Evolutionary conservation across 2,329 filamentous ascomycete genomes (phyloP), one percentile per base, ranked within the genome.

Genomic region (Exophiala phaeomuriformis): DNA sequence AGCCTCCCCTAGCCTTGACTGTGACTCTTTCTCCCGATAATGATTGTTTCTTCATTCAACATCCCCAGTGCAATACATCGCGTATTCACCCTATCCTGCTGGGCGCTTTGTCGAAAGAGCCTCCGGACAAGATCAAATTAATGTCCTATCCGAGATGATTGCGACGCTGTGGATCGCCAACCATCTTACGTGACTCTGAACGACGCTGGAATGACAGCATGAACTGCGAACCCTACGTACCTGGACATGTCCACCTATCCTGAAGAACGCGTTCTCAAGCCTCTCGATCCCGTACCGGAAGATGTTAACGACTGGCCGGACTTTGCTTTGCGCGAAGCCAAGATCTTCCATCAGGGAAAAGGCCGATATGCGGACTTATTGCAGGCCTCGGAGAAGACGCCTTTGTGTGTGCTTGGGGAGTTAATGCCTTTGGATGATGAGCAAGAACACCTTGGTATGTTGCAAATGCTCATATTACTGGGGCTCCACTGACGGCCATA

Each of bases 271-370:
- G 69, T 75, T 60, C 69, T 75, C 50, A 68, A 67, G 64, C 63
- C 68, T 62, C 69, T 68, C 63, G 68, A 74, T 64, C 68, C 71
- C 56, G 69, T 71, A 58, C 64, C 74, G 53, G 63, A 66, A 33
- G 72, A 75, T 64, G 72, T 75, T 63, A 73, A 81, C 66, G 75
- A 83, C 61, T 84, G 80, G 78, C 75, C 79, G 48, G 77, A 81
- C 56, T 83, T 82, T 66, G 68, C 71, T 29, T 68, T 85, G 54
- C 75, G 68, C 55, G 75, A 82, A 59, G 79, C 75, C 55, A 75
- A 76, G 59, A 73, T 83, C 42, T 68, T 74, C 52, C 65, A 72
- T 41, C 71, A 72, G 36, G 74, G 76, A 52, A 74, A 75, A 63
- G 68, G 69, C 53, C 72, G 71, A 53, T 75, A 75, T 58, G 74